Base-by-base conservation (phyloP, 2,329 filamentous ascomycete genomes). In the Drechmeria coniospora region DNA sequence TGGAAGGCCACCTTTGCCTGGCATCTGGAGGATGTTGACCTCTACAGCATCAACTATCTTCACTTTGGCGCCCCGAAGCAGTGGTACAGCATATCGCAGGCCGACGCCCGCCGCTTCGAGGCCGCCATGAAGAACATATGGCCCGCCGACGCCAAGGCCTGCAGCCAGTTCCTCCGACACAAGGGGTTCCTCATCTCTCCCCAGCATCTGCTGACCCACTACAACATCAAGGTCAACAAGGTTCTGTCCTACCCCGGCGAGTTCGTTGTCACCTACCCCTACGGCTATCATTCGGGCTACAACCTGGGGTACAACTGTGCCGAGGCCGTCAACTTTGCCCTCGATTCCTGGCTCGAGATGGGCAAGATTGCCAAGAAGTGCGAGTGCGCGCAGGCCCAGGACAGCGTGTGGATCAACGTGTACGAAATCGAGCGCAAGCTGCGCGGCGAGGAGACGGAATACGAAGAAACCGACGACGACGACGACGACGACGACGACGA, bases 41-140 rank as follows among this genome's bases (percentile, higher is more conserved):
- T 98, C 4, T 98, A 98, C 71, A 95, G 86, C 51, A 98, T 98
- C 65, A 98, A 98, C 58, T 98, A 94, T 51, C 84, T 98, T 33
- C 90, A 98, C 47, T 98, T 98, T 50, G 90, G 90, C 30, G 90
- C 90, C 2, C 90, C 90, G 1, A 98, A 98, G 56, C 90, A 98
- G 51, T 98, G 90, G 90, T 98, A 98, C 57, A 94, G 86, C 53
- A 95, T 98, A 39, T 93, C 87, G 1, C 92, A 95, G 51, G 80
- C 81, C 38, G 90, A 98, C 49, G 84, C 87, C 10, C 74, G 84
- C 27, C 77, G 79, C 11, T 98, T 98, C 42, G 90, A 98, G 53
- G 73, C 75, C 21, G 87, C 83, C 23, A 98, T 98, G 90, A 87
- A 79, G 56, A 84, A 67, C 46, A 81, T 93, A 32, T 98, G 87